A percentile compares a stretch with the other conserved stretches of the same genome.
phyloP scores from a whole-genome alignment of 2,329 filamentous ascomycete species.

The Geosmithia putterillii region DNA sequence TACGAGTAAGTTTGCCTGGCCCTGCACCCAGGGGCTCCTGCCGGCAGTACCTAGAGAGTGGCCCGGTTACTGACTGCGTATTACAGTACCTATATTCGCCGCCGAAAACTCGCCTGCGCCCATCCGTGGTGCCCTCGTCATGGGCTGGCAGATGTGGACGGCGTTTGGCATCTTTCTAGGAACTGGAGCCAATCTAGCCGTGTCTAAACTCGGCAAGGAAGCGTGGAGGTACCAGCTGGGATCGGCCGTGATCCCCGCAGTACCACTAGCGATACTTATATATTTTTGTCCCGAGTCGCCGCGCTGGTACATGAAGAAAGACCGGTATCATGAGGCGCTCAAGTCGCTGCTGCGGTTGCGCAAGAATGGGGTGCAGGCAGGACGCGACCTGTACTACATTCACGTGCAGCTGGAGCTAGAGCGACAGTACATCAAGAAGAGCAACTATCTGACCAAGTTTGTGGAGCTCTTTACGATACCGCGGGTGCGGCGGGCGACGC shows the following conservation, averaged over 20 bases:
- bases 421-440: conserved; percentile 30
- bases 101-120: conserved; percentile 60
- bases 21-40: no score
- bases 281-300: conserved; percentile 57
- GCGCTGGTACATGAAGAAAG: conserved; percentile 56
- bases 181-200: conserved; percentile 45
- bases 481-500: conserved; percentile 57
- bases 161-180: conserved; percentile 51
- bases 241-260: conserved; percentile 47
- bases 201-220: conserved; percentile 15
- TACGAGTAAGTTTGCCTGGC: conserved; percentile 30
- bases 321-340: conserved; percentile 48
- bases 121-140: conserved; percentile 65
- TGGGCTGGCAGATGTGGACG: conserved; percentile 68
- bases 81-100: conserved; percentile 59
- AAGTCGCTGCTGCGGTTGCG: conserved; percentile 38
- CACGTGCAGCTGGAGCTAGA: conserved; percentile 54
- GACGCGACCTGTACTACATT: conserved; percentile 51
- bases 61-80: not conserved
- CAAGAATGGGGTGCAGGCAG: conserved; percentile 42
- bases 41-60: not conserved
- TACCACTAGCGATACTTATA: conserved; percentile 45
- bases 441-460: conserved; percentile 50
- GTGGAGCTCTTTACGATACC: conserved; percentile 57
- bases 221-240: conserved; percentile 54